A percentile compares a stretch with the other conserved stretches of the same genome.
These are phyloP conservation scores for Elsinoe ampelina DNA, from an alignment of 2,329 filamentous ascomycete species.

Conservation along the genomic window DNA sequence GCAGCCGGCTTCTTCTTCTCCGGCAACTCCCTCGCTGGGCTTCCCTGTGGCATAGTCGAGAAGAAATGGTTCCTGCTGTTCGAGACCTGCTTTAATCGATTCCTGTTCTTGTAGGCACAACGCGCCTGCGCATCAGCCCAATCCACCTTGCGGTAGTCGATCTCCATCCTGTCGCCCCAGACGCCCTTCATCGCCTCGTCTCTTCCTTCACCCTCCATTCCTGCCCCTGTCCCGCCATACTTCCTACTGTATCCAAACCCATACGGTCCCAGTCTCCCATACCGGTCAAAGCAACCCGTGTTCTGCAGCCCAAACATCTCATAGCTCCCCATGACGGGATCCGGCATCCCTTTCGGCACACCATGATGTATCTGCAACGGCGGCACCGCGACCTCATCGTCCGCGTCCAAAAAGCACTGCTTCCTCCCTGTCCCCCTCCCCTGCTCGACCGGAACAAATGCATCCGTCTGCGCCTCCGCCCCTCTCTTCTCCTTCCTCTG, in stretches of 20 bases:
- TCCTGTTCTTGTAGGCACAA: slow-evolving; percentile 62
- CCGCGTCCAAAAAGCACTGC: slow-evolving; percentile 63
- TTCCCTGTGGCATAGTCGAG: slow-evolving; percentile 26
- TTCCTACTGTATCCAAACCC: slow-evolving; percentile 75
- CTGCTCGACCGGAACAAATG: slow-evolving; percentile 54
- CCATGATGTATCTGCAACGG: slow-evolving; percentile 65
- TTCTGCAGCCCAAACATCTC: slow-evolving; percentile 67
- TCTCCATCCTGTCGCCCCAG: slow-evolving; percentile 60
- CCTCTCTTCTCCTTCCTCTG: slow-evolving; percentile 22
- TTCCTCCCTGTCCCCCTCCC: background rate
- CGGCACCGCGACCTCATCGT: slow-evolving; percentile 58
- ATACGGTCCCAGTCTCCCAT: slow-evolving; percentile 79
- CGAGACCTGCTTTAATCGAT: slow-evolving; percentile 49
- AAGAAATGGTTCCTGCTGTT: slow-evolving; percentile 31
- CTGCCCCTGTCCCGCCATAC: slow-evolving; percentile 74
- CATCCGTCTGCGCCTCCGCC: slow-evolving; percentile 44
- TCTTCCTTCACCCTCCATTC: slow-evolving; percentile 66
- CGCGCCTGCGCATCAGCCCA: slow-evolving; percentile 72
- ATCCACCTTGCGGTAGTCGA: slow-evolving; percentile 67
- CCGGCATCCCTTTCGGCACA: slow-evolving; percentile 73
- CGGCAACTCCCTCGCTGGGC: background rate
- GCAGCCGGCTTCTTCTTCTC: background rate
- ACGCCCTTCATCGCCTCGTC: slow-evolving; percentile 65
- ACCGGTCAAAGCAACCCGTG: slow-evolving; percentile 88
- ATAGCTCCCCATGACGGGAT: slow-evolving; percentile 79